Percentiles rank a stretch among this genome's conserved stretches.
These are phyloP conservation scores for Cordyceps militaris DNA, from an alignment of 2,329 filamentous ascomycete genomes.

Conservation along the genomic window DNA sequence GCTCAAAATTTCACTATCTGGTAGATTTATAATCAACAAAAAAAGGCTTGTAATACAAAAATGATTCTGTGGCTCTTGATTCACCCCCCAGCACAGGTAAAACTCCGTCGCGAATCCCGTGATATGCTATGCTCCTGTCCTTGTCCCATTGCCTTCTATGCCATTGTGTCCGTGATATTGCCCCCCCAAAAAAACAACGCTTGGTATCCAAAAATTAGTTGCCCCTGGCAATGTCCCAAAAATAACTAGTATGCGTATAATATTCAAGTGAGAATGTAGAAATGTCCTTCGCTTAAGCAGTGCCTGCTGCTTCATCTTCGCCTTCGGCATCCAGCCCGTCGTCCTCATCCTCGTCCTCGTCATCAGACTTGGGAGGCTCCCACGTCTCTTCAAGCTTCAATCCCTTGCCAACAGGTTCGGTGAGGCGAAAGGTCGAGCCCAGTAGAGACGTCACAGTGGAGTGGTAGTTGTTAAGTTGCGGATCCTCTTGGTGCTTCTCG, in stretches of 20 bases:
- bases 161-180: neutral
- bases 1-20: neutral
- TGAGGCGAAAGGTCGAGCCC: conserved; percentile 38
- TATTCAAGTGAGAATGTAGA: conserved; percentile 6
- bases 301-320: conserved; percentile 32
- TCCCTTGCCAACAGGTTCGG: conserved; percentile 57
- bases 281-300: conserved; percentile 12
- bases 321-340: conserved; percentile 24
- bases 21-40: neutral
- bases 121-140: neutral
- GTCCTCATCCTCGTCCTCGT: conserved; percentile 46
- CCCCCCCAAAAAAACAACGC: neutral
- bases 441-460: conserved; percentile 49
- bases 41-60: neutral
- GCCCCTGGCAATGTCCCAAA: neutral
- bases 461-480: conserved; percentile 46
- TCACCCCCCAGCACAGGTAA: neutral
- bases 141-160: neutral
- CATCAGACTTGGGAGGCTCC: conserved; percentile 60
- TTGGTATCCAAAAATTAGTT: conserved; percentile 5
- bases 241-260: neutral
- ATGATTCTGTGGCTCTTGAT: neutral
- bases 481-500: conserved; percentile 45
- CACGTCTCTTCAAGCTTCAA: conserved; percentile 76
- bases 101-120: conserved; percentile 8